Conservation (phyloP, 148 eudicot genomes). For the Chenopodium suecicum region DNA sequence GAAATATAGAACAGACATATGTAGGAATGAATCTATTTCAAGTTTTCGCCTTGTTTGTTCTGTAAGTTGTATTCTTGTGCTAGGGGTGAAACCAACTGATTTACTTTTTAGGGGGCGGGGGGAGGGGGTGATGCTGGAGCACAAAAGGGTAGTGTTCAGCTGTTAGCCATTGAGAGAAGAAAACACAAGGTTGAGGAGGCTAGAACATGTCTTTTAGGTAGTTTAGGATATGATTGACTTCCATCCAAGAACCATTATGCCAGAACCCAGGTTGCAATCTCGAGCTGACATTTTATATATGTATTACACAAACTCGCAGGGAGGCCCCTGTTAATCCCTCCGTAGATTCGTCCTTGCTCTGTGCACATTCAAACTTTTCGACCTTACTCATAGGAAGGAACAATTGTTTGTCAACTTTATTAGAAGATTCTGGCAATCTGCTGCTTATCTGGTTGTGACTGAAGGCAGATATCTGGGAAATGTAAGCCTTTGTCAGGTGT, state of each 20-base stretch:
- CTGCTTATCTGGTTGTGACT: not conserved
- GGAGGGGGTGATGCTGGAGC: too few species aligned
- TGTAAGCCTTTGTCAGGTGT: not conserved
- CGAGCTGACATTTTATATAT: not conserved
- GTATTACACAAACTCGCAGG: not conserved
- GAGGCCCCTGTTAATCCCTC: not conserved
- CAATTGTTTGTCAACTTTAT: too few species aligned
- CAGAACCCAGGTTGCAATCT: not conserved
- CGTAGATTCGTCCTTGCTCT: not conserved
- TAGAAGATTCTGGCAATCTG: not conserved
- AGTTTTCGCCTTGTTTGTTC: not conserved
- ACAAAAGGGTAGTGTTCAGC: not conserved
- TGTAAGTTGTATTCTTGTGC: not conserved
- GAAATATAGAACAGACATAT: not conserved
- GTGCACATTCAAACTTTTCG: not conserved
- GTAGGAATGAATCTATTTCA: not conserved
- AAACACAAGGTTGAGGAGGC: not conserved
- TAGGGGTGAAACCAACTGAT: not conserved
- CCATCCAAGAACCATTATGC: not conserved
- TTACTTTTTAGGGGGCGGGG: too few species aligned
- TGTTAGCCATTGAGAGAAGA: not conserved
- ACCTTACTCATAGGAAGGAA: not conserved
- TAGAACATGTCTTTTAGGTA: not conserved
- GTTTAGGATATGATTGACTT: not conserved
- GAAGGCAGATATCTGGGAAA: not conserved